Conservation (phyloP, 1,284 basidiomycete genomes). For the Nidula niveotomentosa region DNA sequence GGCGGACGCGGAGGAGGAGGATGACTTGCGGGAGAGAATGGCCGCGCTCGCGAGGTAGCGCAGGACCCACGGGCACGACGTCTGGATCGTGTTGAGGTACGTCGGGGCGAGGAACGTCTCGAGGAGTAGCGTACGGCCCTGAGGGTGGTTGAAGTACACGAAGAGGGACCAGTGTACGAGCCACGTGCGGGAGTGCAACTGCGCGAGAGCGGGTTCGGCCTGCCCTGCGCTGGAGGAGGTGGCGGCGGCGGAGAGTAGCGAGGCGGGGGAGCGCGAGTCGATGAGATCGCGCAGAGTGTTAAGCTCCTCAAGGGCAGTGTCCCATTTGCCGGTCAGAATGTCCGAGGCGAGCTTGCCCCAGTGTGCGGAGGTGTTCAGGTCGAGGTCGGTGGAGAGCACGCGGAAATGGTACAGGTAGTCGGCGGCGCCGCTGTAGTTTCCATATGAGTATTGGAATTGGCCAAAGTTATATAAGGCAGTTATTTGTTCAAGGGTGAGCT, state of each 20-base stretch:
- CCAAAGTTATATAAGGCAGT: constrained; percentile 97
- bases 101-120: constrained; percentile 96
- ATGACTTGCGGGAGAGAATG: constrained; percentile 84
- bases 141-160: constrained; percentile 96
- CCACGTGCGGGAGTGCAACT: constrained; percentile 96
- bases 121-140: constrained; percentile 90
- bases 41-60: constrained; percentile 94
- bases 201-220: constrained; percentile 62
- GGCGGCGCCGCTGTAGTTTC: constrained; percentile 94
- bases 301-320: constrained; percentile 90
- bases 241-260: constrained; percentile 42
- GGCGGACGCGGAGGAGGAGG: constrained; percentile 34
- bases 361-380: constrained; percentile 92
- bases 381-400: constrained; percentile 90
- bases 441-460: constrained; percentile 97
- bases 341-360: constrained; percentile 99
- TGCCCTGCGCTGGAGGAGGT: constrained; percentile 14
- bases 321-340: constrained; percentile 95
- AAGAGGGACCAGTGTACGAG: constrained; percentile 98
- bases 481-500: constrained; percentile 95
- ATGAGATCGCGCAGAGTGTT: constrained; percentile 92
- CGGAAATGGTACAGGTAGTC: constrained; percentile 99
- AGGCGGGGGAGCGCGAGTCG: constrained; percentile 70
- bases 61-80: constrained; percentile 92
- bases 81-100: constrained; percentile 99